A percentile compares a stretch with the other conserved stretches of the same genome.
Evolutionary conservation across 805 yeast genomes (phyloP).

Genomic region (Alloascoidea africana): DNA sequence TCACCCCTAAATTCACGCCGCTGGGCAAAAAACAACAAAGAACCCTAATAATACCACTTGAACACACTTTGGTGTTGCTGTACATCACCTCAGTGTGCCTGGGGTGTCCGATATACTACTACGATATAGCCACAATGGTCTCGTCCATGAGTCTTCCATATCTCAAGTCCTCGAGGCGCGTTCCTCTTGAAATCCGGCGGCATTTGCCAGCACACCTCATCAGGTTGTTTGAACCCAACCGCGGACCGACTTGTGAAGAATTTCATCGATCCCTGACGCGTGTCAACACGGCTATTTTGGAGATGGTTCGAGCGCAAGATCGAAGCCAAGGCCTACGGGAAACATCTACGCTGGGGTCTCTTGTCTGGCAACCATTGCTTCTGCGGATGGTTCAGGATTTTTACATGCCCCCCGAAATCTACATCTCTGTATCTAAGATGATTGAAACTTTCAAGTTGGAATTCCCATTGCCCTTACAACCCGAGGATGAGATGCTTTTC

Average conservation of each 20-base stretch:
- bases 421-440: slow-evolving; percentile 18
- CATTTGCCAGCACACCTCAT: background rate
- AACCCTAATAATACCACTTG: background rate
- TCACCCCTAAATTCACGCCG: background rate
- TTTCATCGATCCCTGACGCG: background rate
- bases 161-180: background rate
- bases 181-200: background rate
- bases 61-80: background rate
- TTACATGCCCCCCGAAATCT: slow-evolving; percentile 35
- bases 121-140: background rate
- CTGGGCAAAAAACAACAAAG: background rate
- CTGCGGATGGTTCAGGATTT: slow-evolving; percentile 26
- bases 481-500: background rate
- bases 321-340: background rate
- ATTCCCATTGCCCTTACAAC: slow-evolving; percentile 3
- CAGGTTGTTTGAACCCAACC: background rate
- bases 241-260: background rate
- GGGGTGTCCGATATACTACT: background rate
- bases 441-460: slow-evolving; percentile 11
- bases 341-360: slow-evolving; percentile 7
- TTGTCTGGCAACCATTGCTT: slow-evolving; percentile 23
- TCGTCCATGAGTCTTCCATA: background rate
- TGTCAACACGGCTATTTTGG: background rate
- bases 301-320: background rate
- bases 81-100: background rate